Percentiles rank a stretch among this genome's conserved stretches.
Evolutionary conservation across 805 yeast genomes (phyloP).

Genomic region (Hanseniaspora occidentalis): DNA sequence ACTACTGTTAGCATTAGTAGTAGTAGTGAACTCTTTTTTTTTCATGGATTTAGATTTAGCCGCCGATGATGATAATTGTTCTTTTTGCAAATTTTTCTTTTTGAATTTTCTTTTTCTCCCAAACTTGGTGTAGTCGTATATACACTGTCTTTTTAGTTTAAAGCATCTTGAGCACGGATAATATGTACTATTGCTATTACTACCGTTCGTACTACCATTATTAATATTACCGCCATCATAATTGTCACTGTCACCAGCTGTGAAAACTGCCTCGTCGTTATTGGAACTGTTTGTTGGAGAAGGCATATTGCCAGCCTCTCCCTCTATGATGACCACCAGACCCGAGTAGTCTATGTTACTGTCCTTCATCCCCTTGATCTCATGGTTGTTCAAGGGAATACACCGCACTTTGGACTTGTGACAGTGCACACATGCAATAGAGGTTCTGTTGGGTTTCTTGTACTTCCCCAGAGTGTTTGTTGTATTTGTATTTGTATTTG

Average conservation of each 20-base stretch:
- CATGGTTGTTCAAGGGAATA: conserved; percentile 39
- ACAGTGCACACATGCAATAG: conserved; percentile 34
- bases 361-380: conserved; percentile 2
- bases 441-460: conserved; percentile 21
- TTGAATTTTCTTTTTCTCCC: conserved; percentile 31
- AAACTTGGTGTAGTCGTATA: conserved; percentile 49
- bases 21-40: neutral
- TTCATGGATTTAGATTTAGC: neutral
- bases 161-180: conserved; percentile 68
- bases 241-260: too few relatives aligned
- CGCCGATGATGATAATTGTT: conserved; percentile 5
- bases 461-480: conserved; percentile 12
- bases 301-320: too few relatives aligned
- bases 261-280: too few relatives aligned
- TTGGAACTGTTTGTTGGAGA: too few relatives aligned
- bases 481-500: neutral
- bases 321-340: conserved; percentile 3
- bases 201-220: too few relatives aligned
- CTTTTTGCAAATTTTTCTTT: conserved; percentile 9
- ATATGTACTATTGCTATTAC: conserved; percentile 10
- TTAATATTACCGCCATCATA: too few relatives aligned
- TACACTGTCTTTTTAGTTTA: conserved; percentile 51
- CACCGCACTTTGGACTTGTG: conserved; percentile 78
- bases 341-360: conserved; percentile 4
- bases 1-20: neutral